These are phyloP conservation scores for Pseudodiploospora longispora DNA, from an alignment of 2,329 filamentous ascomycete genomes.

Conservation along the genomic window DNA sequence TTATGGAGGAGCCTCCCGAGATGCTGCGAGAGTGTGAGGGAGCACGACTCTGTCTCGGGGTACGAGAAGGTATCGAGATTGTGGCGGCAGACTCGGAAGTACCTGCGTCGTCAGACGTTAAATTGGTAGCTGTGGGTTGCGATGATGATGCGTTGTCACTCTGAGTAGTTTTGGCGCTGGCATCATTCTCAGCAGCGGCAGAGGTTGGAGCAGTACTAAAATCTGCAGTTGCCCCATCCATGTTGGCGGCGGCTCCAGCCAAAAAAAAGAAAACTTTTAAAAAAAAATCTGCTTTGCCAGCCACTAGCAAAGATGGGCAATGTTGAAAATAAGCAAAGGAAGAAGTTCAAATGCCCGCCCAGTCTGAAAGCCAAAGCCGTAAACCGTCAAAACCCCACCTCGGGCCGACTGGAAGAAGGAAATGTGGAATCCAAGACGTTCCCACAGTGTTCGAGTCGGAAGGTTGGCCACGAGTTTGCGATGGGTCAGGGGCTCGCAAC, in stretches of 20 bases:
- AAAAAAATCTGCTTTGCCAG: no score
- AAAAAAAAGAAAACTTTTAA: no score
- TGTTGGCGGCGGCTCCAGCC: constrained; percentile 2
- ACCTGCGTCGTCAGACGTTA: constrained; percentile 1
- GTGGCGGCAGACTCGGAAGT: constrained; percentile 6
- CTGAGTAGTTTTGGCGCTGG: not conserved
- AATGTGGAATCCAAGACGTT: no score
- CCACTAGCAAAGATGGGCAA: no score
- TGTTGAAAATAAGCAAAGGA: no score
- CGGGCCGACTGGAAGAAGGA: no score
- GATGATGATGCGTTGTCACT: not conserved
- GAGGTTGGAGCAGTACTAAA: not conserved
- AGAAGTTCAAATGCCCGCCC: no score
- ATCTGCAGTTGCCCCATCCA: constrained; percentile 5
- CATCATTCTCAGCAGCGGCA: not conserved
- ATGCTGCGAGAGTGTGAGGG: constrained; percentile 30
- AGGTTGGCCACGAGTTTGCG: no score
- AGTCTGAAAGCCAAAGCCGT: no score
- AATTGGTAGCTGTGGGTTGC: not conserved
- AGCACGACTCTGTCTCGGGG: constrained; percentile 1
- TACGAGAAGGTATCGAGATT: constrained; percentile 4
- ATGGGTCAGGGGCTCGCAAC: no score
- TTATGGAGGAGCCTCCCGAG: constrained; percentile 33
- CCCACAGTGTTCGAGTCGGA: no score
- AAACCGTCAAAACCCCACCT: no score